phyloP scores from a whole-genome alignment of 2,329 filamentous ascomycete species.

The Fusarium bactridioides region DNA sequence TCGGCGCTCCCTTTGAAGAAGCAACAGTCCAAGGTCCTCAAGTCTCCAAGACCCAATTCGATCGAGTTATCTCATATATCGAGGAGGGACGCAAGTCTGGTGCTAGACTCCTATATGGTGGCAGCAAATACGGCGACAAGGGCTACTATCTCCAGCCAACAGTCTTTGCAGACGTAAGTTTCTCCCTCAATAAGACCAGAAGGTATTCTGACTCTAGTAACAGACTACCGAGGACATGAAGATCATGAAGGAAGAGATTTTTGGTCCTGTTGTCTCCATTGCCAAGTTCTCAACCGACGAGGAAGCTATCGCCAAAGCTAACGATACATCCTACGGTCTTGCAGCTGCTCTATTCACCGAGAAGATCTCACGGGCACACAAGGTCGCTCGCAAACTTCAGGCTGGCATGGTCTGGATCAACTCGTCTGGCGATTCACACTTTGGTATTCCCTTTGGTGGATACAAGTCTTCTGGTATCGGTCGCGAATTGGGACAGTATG shows the following conservation, averaged over 20 bases:
- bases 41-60: constrained; percentile 69
- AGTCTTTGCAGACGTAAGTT: constrained; percentile 40
- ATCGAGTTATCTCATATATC: constrained; percentile 71
- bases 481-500: constrained; percentile 39
- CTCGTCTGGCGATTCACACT: constrained; percentile 40
- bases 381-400: constrained; percentile 58
- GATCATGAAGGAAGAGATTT: constrained; percentile 45
- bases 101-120: constrained; percentile 59
- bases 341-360: constrained; percentile 64
- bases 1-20: constrained; percentile 70
- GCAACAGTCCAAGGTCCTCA: constrained; percentile 72
- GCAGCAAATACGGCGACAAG: constrained; percentile 32
- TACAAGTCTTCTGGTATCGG: constrained; percentile 40
- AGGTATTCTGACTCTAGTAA: constrained; percentile 24
- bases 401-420: constrained; percentile 57
- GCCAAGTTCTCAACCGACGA: constrained; percentile 37
- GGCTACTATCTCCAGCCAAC: constrained; percentile 43
- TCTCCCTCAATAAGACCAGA: not conserved
- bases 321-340: constrained; percentile 60
- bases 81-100: constrained; percentile 69
- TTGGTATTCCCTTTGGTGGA: constrained; percentile 43
- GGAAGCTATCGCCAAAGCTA: constrained; percentile 41
- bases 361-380: constrained; percentile 53
- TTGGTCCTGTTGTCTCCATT: constrained; percentile 42
- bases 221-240: constrained; percentile 39